These are phyloP conservation scores for Naganishia albida DNA, from an alignment of 1,284 basidiomycete genomes.

Conservation along the genomic window DNA sequence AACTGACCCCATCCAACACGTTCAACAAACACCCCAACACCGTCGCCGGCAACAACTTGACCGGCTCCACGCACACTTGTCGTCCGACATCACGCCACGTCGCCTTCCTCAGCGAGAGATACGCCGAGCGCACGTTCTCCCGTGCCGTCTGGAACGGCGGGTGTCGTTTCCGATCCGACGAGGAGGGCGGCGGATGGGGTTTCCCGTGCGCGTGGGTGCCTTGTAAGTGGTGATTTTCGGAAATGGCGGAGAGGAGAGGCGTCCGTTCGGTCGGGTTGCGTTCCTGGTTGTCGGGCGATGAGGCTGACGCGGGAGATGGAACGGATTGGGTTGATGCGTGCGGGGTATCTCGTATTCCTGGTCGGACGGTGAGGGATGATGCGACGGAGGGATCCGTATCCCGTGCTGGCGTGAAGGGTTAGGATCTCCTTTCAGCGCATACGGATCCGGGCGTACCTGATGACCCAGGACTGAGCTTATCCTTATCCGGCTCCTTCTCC, in stretches of 20 bases:
- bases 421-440: neutral
- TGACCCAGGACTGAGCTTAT: too few relatives aligned
- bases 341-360: neutral
- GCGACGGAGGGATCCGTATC: conserved; percentile 4
- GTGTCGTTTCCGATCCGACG: neutral
- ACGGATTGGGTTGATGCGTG: neutral
- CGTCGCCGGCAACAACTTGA: conserved; percentile 72
- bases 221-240: conserved; percentile 1
- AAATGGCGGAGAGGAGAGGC: neutral
- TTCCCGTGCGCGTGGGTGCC: conserved; percentile 3
- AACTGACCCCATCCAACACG: conserved; percentile 82
- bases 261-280: conserved; percentile 14
- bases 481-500: neutral
- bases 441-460: neutral
- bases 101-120: conserved; percentile 39
- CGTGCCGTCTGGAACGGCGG: neutral
- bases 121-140: conserved; percentile 1
- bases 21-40: conserved; percentile 84
- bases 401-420: neutral
- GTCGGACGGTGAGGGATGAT: conserved; percentile 11
- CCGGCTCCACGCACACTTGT: conserved; percentile 55
- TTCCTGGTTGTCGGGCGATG: neutral
- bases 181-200: neutral
- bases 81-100: conserved; percentile 43
- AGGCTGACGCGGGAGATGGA: neutral